These are phyloP conservation scores for Hylodesmum podocarpum DNA, from an alignment of 306 rosid species.

Conservation along the genomic window DNA sequence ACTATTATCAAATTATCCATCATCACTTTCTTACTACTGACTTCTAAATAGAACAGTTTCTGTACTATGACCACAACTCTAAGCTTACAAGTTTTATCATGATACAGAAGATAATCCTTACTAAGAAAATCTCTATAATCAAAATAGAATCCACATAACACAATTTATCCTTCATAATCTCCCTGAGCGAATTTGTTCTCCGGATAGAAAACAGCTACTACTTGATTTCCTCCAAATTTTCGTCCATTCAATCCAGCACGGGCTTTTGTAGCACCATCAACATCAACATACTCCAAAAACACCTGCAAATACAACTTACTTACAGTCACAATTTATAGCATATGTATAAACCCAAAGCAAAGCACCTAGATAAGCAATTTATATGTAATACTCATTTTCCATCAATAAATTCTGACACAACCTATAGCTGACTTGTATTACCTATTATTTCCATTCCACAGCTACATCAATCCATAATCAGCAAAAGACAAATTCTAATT, in stretches of 20 bases:
- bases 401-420: background rate
- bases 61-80: constrained; percentile 18
- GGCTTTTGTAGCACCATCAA: constrained; percentile 83
- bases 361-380: background rate
- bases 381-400: background rate
- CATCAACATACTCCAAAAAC: constrained; percentile 87
- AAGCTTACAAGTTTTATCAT: constrained; percentile 5
- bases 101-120: constrained; percentile 24
- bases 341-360: background rate
- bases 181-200: constrained; percentile 87
- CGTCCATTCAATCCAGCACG: constrained; percentile 85
- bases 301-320: constrained; percentile 47
- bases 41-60: background rate
- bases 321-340: background rate
- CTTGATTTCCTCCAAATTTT: constrained; percentile 86
- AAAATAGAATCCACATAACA: constrained; percentile 16
- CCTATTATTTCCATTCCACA: background rate
- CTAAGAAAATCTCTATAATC: constrained; percentile 14
- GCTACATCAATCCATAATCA: background rate
- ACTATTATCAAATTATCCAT: constrained; percentile 28
- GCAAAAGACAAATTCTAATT: background rate
- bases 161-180: constrained; percentile 72
- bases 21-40: background rate
- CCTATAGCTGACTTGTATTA: background rate
- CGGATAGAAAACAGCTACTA: constrained; percentile 70